These are phyloP conservation scores for Schizosaccharomyces versatilis DNA, from an alignment of 1,139 yeast species.

Conservation along the genomic window DNA sequence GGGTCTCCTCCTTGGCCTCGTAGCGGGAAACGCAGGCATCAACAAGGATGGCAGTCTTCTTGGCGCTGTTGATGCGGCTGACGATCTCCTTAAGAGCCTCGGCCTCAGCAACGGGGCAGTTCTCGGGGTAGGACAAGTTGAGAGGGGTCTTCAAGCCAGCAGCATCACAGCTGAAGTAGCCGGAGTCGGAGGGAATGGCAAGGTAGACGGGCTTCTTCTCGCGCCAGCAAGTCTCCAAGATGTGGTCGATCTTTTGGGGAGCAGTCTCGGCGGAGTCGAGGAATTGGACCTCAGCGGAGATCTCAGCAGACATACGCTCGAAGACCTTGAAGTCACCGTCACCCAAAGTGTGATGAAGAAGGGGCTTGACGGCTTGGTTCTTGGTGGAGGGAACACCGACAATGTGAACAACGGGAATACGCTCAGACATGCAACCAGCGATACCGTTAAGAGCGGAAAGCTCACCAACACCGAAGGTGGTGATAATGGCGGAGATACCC, in stretches of 20 bases:
- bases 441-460: conserved; percentile 54
- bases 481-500: neutral
- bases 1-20: conserved; percentile 24
- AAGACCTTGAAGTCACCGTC: neutral
- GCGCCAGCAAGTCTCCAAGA: conserved; percentile 35
- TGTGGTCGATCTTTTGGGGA: conserved; percentile 29
- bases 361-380: conserved; percentile 20
- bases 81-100: conserved; percentile 28
- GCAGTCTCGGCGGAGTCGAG: conserved; percentile 31
- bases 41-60: conserved; percentile 39
- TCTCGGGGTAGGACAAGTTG: conserved; percentile 16
- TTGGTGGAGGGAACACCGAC: conserved; percentile 51
- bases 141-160: conserved; percentile 19
- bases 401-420: conserved; percentile 53
- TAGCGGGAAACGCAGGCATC: conserved; percentile 48
- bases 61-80: conserved; percentile 29
- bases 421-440: conserved; percentile 63
- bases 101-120: conserved; percentile 20
- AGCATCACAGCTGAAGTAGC: conserved; percentile 28
- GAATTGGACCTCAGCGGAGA: too few relatives aligned
- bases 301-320: too few relatives aligned
- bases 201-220: conserved; percentile 60
- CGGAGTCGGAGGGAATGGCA: conserved; percentile 35
- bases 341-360: conserved; percentile 43
- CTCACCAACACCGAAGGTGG: conserved; percentile 32